Percentiles rank a stretch among this genome's conserved stretches.
These are phyloP conservation scores for Fomes fomentarius DNA, from an alignment of 1,284 basidiomycete genomes.

Conservation along the genomic window DNA sequence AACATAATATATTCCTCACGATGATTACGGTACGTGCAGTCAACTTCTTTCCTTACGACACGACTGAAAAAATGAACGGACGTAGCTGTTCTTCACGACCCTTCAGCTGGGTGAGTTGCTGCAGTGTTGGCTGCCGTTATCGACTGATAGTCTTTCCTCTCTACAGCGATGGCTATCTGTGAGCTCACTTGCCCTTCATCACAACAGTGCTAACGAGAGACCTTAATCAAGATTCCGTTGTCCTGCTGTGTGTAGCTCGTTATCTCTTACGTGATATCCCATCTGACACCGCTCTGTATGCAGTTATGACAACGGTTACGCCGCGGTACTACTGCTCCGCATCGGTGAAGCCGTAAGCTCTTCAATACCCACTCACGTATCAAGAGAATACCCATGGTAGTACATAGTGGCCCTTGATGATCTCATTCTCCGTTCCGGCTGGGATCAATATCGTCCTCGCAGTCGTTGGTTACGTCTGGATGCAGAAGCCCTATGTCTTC, in stretches of 20 bases:
- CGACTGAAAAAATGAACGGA: background rate
- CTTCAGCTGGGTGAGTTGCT: constrained; percentile 15
- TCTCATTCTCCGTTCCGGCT: constrained; percentile 4
- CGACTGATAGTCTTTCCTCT: background rate
- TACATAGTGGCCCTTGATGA: constrained; percentile 15
- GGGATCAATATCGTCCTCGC: constrained; percentile 13
- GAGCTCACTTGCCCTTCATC: background rate
- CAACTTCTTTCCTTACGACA: too few species aligned
- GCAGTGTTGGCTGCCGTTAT: too few species aligned
- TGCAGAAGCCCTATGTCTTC: constrained; percentile 14
- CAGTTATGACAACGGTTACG: constrained; percentile 1
- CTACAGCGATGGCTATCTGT: background rate
- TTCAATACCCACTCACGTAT: background rate
- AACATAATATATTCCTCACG: constrained; percentile 2
- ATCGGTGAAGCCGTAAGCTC: background rate
- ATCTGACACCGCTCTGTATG: background rate
- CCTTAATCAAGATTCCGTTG: background rate
- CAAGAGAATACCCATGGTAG: background rate
- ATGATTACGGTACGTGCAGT: background rate
- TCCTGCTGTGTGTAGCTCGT: background rate
- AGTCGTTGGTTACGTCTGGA: constrained; percentile 10
- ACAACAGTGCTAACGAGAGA: background rate
- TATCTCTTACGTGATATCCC: too few species aligned
- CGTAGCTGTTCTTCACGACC: constrained; percentile 3
- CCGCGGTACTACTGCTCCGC: background rate